Evolutionary conservation across 177 flowering plant species (phyloP), one percentile per base, ranked within the genome.

Genomic region (Vitis hybrid): DNA sequence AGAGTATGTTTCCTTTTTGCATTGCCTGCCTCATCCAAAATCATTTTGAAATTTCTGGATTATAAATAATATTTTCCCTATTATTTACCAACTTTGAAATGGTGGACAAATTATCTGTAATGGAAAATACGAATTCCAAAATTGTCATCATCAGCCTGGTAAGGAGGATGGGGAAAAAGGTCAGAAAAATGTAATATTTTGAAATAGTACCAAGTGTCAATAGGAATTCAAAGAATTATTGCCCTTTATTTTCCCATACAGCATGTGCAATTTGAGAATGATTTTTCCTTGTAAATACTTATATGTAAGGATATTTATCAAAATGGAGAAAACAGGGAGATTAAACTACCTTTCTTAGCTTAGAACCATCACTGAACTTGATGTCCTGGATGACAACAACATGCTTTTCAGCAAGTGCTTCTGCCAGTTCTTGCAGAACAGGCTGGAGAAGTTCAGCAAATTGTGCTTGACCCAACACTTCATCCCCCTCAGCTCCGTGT

Each of bases 381-480:
- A 86, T 60, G 58, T 86, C 82, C 66, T 80, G 89, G 65, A 83
- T 56, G 60, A 86, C 72, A 70, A 80, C 77, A 65, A 89, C 72
- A 72, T 62, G 82, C 68, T 89, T 84, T 62, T 69, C 68, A 28
- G 86, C 74, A 59, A 91, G 76, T 18, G 77, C 80, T 69, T 88
- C 87, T 13, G 89, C 90, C 64, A 88, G 64, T 56, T 88, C 92
- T 75, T 89, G 90, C 55, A 91, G 82, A 73, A 90, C 74, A 69
- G 71, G 77, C 83, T 89, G 94, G 44, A 91, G 91, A 58, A 88
- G 59, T 53, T 84, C 71, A 2, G 94, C 94, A 80, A 88, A 89
- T 76, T 91, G 94, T 66, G 92, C 89, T 78, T 91, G 92, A 57
- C 94, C 97, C 71, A 91, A 64, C 69, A 78, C 84, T 64, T 82